phyloP scores from a whole-genome alignment of 2,329 filamentous ascomycete species.

The Sporothrix variecibatus region DNA sequence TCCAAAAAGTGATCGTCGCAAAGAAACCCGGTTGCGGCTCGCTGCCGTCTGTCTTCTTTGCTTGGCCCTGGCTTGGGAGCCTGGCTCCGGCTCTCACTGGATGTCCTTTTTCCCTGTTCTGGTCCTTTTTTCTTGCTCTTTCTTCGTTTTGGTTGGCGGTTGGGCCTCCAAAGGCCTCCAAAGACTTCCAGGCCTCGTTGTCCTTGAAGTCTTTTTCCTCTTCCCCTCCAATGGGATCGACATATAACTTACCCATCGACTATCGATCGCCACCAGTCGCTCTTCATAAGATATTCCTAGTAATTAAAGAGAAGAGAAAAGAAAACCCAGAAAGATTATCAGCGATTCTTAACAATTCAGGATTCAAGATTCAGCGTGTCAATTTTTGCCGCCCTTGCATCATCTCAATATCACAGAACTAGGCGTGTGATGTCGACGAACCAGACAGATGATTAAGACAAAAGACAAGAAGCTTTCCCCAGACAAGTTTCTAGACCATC shows the following conservation, averaged over 20 bases:
- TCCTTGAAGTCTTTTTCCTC: background rate
- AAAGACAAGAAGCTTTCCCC: background rate
- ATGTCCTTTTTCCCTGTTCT: background rate
- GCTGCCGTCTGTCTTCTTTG: background rate
- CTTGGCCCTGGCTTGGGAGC: too few relatives aligned
- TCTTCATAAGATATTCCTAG: background rate
- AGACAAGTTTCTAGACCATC: background rate
- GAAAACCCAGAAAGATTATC: too few relatives aligned
- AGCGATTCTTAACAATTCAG: background rate
- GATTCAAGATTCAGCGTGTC: background rate
- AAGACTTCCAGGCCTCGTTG: too few relatives aligned
- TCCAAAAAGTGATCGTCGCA: background rate
- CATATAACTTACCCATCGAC: background rate
- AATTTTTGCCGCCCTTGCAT: constrained; percentile 6
- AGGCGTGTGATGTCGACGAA: background rate
- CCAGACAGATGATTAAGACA: background rate
- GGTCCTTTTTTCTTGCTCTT: background rate
- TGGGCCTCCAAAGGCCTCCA: background rate
- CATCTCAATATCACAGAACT: background rate
- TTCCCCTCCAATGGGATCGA: background rate
- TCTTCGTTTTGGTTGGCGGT: background rate
- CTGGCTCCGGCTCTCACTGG: background rate
- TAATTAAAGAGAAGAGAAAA: too few relatives aligned
- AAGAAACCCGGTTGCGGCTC: background rate
- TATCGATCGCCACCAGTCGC: constrained; percentile 5